Conservation (phyloP, 2,329 filamentous ascomycete genomes). For the Apiospora saccharicola region DNA sequence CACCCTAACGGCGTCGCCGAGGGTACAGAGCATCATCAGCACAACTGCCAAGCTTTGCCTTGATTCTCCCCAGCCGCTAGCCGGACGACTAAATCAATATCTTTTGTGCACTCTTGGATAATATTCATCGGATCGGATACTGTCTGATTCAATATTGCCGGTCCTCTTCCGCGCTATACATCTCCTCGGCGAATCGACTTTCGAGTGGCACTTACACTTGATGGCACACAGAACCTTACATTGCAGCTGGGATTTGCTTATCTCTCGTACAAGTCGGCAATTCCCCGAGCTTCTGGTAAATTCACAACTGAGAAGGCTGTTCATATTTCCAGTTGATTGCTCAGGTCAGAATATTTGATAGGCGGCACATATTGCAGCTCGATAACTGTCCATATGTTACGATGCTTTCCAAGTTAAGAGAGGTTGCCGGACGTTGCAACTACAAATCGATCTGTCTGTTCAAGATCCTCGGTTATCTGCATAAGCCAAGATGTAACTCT, state of each 20-base stretch:
- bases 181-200: neutral
- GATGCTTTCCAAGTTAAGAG: neutral
- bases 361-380: neutral
- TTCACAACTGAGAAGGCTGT: neutral
- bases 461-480: neutral
- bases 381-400: neutral
- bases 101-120: neutral
- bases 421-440: neutral
- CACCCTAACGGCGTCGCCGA: neutral
- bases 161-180: neutral
- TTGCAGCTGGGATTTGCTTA: neutral
- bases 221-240: neutral
- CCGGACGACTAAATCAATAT: neutral
- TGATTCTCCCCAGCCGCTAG: neutral
- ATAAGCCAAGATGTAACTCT: neutral
- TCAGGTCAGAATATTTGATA: neutral
- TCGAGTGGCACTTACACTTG: neutral
- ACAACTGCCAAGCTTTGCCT: neutral
- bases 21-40: neutral
- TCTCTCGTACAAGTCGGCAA: neutral
- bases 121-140: constrained; percentile 2
- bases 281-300: neutral
- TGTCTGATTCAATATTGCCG: neutral
- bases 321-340: neutral
- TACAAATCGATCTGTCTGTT: neutral